A percentile compares a stretch with the other conserved stretches of the same genome.
Conservation (phyloP, 371 early-diverging fungal genomes). For the Mucor lusitanicus region DNA sequence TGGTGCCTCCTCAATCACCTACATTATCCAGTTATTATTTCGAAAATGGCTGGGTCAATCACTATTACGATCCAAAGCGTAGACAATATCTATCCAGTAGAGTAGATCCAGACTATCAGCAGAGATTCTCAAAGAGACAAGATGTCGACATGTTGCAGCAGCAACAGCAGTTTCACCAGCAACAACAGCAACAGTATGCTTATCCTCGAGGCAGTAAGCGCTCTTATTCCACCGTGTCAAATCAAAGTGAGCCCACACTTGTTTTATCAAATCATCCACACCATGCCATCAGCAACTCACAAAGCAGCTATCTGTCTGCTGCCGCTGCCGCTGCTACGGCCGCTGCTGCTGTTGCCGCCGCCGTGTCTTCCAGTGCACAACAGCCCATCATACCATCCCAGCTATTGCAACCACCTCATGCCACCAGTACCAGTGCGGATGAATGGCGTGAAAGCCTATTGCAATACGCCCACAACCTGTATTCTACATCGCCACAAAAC, state of each 20-base stretch:
- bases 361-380: slow-evolving; percentile 26
- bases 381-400: slow-evolving; percentile 11
- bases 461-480: slow-evolving; percentile 67
- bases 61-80: slow-evolving; percentile 46
- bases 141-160: slow-evolving; percentile 7
- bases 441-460: slow-evolving; percentile 64
- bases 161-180: slow-evolving; percentile 13
- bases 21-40: slow-evolving; percentile 52
- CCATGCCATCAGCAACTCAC: slow-evolving; percentile 9
- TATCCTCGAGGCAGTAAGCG: slow-evolving; percentile 25
- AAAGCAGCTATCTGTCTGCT: slow-evolving; percentile 14
- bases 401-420: not conserved
- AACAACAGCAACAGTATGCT: slow-evolving; percentile 28
- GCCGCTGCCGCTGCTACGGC: slow-evolving; percentile 41
- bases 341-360: slow-evolving; percentile 29
- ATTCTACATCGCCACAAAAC: slow-evolving; percentile 60
- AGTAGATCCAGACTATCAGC: slow-evolving; percentile 36
- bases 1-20: slow-evolving; percentile 55
- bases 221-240: slow-evolving; percentile 14
- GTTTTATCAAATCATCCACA: not conserved
- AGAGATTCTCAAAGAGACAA: slow-evolving; percentile 2
- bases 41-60: slow-evolving; percentile 52
- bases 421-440: slow-evolving; percentile 22
- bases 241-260: slow-evolving; percentile 6
- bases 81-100: slow-evolving; percentile 44